These are phyloP conservation scores for Alternaria triticimaculans DNA, from an alignment of 2,329 filamentous ascomycete genomes.

Conservation along the genomic window DNA sequence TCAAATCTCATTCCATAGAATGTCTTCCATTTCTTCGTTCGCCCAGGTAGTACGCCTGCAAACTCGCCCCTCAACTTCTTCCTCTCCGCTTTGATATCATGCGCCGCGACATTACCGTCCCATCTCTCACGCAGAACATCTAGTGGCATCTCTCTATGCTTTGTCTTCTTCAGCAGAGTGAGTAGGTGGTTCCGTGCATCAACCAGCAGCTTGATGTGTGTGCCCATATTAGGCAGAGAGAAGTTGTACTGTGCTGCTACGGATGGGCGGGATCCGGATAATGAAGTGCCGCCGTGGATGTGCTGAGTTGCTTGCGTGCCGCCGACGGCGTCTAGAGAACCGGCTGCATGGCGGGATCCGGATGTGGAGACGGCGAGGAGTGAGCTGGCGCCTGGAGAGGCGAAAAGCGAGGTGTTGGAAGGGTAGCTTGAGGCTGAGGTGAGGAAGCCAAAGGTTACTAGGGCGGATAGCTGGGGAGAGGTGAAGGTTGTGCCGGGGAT, in stretches of 20 bases:
- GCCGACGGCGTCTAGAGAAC: conserved; percentile 72
- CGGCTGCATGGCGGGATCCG: conserved; percentile 68
- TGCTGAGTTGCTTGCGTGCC: conserved; percentile 70
- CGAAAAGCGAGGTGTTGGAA: conserved; percentile 50
- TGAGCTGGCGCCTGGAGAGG: conserved; percentile 49
- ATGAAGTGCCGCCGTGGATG: conserved; percentile 67
- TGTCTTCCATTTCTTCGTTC: conserved; percentile 72
- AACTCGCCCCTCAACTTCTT: conserved; percentile 64
- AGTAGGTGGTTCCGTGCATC: conserved; percentile 68
- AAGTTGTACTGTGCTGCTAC: conserved; percentile 56
- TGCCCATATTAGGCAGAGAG: conserved; percentile 70
- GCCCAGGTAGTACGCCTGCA: conserved; percentile 63
- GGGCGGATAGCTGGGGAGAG: conserved; percentile 59
- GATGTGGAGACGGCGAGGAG: conserved; percentile 68
- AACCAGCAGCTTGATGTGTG: conserved; percentile 70
- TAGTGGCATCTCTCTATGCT: conserved; percentile 69
- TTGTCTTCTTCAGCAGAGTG: conserved; percentile 64
- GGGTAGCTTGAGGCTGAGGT: conserved; percentile 53
- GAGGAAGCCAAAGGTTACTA: conserved; percentile 72
- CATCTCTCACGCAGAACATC: conserved; percentile 70
- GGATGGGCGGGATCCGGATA: conserved; percentile 22
- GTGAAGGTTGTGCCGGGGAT: conserved; percentile 53
- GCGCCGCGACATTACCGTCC: conserved; percentile 67
- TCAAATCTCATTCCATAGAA: conserved; percentile 74
- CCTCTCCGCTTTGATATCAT: conserved; percentile 54